Evolutionary conservation across 2,329 filamentous ascomycete genomes (phyloP).

Genomic region (Aspergillus felis): DNA sequence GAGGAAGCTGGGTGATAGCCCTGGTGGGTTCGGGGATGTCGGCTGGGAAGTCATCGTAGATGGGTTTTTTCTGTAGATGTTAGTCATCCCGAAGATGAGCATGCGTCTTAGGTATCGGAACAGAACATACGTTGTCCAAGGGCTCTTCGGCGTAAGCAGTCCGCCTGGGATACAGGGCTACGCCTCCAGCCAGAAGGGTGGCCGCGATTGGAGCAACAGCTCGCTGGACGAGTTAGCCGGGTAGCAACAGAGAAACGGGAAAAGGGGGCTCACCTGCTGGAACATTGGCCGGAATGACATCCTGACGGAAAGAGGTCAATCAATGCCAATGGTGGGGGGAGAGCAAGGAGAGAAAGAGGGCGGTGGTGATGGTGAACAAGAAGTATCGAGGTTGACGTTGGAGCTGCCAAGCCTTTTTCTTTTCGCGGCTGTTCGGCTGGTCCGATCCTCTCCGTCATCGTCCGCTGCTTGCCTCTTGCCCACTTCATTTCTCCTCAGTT

Average conservation of each 20-base stretch:
- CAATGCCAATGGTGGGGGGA: constrained; percentile 9
- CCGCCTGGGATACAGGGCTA: constrained; percentile 38
- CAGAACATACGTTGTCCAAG: constrained; percentile 27
- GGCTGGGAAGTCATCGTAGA: constrained; percentile 40
- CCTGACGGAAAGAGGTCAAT: constrained; percentile 26
- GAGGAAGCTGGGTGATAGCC: neutral
- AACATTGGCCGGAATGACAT: constrained; percentile 42
- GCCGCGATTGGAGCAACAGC: constrained; percentile 39
- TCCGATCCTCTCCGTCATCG: constrained; percentile 25
- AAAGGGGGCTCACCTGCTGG: constrained; percentile 31
- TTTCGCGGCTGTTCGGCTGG: constrained; percentile 17
- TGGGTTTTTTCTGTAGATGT: constrained; percentile 37
- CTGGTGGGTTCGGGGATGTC: constrained; percentile 25
- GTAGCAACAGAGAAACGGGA: neutral
- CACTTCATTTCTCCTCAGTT: constrained; percentile 2
- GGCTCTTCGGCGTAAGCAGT: constrained; percentile 43
- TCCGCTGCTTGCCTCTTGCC: constrained; percentile 3
- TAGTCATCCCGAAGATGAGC: neutral
- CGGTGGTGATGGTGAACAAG: constrained; percentile 22
- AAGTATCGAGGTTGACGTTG: constrained; percentile 7
- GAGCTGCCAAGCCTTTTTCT: constrained; percentile 27
- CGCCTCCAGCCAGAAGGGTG: constrained; percentile 38
- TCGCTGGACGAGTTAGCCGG: constrained; percentile 31
- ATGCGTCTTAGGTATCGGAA: constrained; percentile 1
- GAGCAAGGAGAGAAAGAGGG: neutral